These are phyloP conservation scores for Corymbia maculata DNA, from an alignment of 345 rosid genomes.

Conservation along the genomic window DNA sequence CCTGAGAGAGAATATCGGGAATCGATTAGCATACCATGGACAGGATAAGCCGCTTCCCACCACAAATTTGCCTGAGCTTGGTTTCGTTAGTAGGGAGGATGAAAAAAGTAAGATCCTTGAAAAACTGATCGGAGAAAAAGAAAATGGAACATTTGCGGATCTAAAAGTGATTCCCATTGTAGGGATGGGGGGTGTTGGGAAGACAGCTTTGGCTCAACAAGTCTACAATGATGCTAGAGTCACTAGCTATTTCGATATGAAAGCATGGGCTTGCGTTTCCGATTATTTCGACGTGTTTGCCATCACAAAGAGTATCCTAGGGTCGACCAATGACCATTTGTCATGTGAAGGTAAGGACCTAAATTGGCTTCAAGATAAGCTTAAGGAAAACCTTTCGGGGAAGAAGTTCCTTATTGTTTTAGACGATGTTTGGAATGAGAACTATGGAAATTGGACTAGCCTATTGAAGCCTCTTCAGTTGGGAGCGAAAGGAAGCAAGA, in stretches of 20 bases:
- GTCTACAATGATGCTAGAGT: neutral
- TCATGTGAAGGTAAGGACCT: neutral
- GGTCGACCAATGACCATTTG: rapidly evolving
- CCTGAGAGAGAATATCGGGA: rapidly evolving
- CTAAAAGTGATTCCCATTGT: neutral
- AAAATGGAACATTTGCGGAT: neutral
- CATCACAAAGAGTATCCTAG: neutral
- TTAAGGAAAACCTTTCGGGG: rapidly evolving
- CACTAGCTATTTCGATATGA: rapidly evolving
- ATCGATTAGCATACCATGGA: rapidly evolving
- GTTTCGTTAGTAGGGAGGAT: neutral
- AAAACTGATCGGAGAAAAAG: rapidly evolving
- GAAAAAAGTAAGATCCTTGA: neutral
- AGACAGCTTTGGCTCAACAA: neutral
- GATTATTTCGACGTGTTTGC: neutral
- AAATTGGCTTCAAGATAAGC: neutral
- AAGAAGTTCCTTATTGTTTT: neutral
- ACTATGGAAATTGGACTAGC: rapidly evolving
- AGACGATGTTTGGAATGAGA: neutral
- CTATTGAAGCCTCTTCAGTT: neutral
- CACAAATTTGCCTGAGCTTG: rapidly evolving
- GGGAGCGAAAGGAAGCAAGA: neutral
- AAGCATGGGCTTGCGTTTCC: neutral
- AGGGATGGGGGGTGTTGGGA: neutral
- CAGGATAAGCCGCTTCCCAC: neutral